These are phyloP conservation scores for Cyberlindnera subsufficiens DNA, from an alignment of 805 yeast genomes.

Conservation along the genomic window DNA sequence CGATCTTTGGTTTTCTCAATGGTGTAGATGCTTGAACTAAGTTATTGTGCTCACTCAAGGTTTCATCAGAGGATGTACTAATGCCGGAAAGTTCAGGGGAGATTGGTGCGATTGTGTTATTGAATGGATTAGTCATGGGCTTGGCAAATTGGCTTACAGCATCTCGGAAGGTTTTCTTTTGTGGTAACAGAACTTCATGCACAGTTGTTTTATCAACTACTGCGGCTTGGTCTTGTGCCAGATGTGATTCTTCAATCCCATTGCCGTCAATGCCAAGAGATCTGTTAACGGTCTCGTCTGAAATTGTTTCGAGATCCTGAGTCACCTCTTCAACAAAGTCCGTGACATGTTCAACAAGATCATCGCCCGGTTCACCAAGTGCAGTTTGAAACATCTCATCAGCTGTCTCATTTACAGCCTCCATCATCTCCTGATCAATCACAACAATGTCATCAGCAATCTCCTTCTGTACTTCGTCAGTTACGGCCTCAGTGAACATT, in stretches of 20 bases:
- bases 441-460: neutral
- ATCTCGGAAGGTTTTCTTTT: neutral
- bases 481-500: neutral
- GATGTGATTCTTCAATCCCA: neutral
- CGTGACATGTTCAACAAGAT: constrained; percentile 9
- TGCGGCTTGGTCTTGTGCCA: too few species aligned
- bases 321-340: constrained; percentile 2
- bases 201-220: neutral
- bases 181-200: neutral
- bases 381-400: constrained; percentile 12
- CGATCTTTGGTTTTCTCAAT: neutral
- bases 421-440: neutral
- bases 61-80: too few species aligned
- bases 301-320: neutral
- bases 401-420: neutral
- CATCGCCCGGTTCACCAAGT: constrained; percentile 9
- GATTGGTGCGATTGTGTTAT: neutral
- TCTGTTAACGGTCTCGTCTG: constrained; percentile 1
- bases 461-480: neutral
- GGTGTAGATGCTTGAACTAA: too few species aligned
- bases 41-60: too few species aligned
- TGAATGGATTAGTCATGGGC: neutral
- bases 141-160: neutral
- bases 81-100: neutral
- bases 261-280: neutral